phyloP scores from a whole-genome alignment of 148 eudicot genomes.

The Talinum fruticosum region DNA sequence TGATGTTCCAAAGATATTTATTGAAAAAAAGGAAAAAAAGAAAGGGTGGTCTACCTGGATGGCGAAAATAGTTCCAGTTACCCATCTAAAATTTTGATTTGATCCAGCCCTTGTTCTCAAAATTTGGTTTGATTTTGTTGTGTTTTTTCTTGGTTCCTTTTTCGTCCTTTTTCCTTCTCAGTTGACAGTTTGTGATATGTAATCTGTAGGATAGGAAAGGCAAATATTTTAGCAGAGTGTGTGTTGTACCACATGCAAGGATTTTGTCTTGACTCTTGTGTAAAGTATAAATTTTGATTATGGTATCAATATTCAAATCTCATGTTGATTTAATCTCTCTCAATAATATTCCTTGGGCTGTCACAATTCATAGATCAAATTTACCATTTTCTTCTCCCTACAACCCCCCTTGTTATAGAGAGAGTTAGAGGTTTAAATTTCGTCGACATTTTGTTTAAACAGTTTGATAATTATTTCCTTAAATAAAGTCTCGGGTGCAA shows the following conservation, averaged over 20 bases:
- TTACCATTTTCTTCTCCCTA: too few species aligned
- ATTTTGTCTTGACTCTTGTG: background rate
- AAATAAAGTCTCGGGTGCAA: too few species aligned
- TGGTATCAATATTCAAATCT: background rate
- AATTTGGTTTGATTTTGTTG: slow-evolving; percentile 1
- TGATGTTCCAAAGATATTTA: background rate
- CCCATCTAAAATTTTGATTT: slow-evolving; percentile 12
- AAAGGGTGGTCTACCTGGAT: background rate
- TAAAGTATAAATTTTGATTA: background rate
- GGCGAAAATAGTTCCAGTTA: background rate
- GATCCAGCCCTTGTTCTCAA: background rate
- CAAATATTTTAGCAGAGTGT: background rate
- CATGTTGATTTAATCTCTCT: too few species aligned
- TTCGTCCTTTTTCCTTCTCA: background rate
- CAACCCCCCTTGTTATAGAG: too few species aligned
- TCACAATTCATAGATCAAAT: background rate
- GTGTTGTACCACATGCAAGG: background rate
- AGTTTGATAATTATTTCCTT: too few species aligned
- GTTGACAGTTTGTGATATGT: background rate
- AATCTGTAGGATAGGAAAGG: slow-evolving; percentile 3
- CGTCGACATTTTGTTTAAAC: too few species aligned
- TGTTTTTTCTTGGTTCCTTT: background rate
- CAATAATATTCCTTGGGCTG: too few species aligned
- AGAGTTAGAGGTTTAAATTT: too few species aligned
- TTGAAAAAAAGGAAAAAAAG: too few species aligned